Conservation (phyloP, 2,329 filamentous ascomycete genomes). For the Fusarium sp. region DNA sequence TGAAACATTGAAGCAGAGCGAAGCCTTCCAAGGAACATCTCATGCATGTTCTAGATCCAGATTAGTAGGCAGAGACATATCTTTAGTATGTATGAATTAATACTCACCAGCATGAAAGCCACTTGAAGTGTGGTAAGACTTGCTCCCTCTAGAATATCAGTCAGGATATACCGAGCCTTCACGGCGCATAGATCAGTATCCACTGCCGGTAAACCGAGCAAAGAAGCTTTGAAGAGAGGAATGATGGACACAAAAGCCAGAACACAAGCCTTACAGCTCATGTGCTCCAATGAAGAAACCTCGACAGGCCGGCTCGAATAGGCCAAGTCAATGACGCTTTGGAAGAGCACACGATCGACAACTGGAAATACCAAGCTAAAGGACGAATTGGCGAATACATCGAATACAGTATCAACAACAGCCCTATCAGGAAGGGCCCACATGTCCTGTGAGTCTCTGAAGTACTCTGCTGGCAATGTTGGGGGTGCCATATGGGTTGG, state of each 20-base stretch:
- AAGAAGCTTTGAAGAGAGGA: conserved; percentile 34
- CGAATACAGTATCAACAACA: conserved; percentile 43
- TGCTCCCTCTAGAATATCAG: conserved; percentile 56
- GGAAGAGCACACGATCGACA: conserved; percentile 60
- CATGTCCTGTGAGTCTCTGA: conserved; percentile 1
- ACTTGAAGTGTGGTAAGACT: conserved; percentile 59
- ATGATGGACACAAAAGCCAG: conserved; percentile 60
- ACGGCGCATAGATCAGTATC: conserved; percentile 55
- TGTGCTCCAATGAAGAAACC: conserved; percentile 39
- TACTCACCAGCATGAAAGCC: conserved; percentile 60
- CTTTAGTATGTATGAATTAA: rapidly evolving
- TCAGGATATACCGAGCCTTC: conserved; percentile 56
- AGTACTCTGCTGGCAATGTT: neutral
- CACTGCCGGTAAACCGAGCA: conserved; percentile 36
- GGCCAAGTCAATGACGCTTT: conserved; percentile 57
- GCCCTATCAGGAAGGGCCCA: conserved; percentile 40
- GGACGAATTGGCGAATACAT: conserved; percentile 45
- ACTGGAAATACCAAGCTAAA: conserved; percentile 61
- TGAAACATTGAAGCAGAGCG: conserved; percentile 58
- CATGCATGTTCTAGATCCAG: conserved; percentile 53
- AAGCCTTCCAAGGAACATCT: conserved; percentile 60
- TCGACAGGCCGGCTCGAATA: conserved; percentile 50
- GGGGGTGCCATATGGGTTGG: neutral
- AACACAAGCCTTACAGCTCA: conserved; percentile 59
- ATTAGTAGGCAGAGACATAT: neutral